Conservation (phyloP, 2,329 filamentous ascomycete species). For the Neopestalotiopsis sp. region DNA sequence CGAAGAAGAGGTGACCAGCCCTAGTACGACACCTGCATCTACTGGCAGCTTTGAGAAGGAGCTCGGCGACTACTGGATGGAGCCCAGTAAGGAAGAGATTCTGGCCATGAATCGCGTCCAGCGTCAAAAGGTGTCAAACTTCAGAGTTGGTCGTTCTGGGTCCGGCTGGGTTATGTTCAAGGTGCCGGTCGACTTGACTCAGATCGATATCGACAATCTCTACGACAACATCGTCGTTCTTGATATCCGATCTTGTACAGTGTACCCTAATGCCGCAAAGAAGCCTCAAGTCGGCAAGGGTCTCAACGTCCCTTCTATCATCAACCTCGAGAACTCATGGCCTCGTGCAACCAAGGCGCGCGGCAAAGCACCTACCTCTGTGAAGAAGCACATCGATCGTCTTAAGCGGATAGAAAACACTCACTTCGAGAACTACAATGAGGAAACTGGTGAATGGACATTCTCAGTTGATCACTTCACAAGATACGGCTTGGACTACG, state of each 20-base stretch:
- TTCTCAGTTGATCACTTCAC: slow-evolving; percentile 98
- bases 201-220: slow-evolving; percentile 80
- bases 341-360: slow-evolving; percentile 72
- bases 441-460: slow-evolving; percentile 82
- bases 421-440: slow-evolving; percentile 80
- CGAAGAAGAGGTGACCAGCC: slow-evolving; percentile 64
- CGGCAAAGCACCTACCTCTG: slow-evolving; percentile 56
- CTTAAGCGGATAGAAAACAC: slow-evolving; percentile 82
- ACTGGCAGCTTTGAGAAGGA: slow-evolving; percentile 47
- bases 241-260: slow-evolving; percentile 79
- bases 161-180: slow-evolving; percentile 85
- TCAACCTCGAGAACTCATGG: slow-evolving; percentile 92
- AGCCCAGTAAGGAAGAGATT: slow-evolving; percentile 76
- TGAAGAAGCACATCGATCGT: slow-evolving; percentile 82
- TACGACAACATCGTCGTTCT: slow-evolving; percentile 79
- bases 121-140: slow-evolving; percentile 73
- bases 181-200: slow-evolving; percentile 80
- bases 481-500: slow-evolving; percentile 84
- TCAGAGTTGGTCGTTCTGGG: slow-evolving; percentile 82
- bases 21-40: slow-evolving; percentile 33
- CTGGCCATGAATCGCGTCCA: slow-evolving; percentile 80
- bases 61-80: slow-evolving; percentile 86
- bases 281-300: slow-evolving; percentile 88
- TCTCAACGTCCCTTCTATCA: slow-evolving; percentile 87
- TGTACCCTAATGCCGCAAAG: slow-evolving; percentile 77